Conservation (phyloP, 2,329 filamentous ascomycete genomes). For the Colletotrichum sp. region DNA sequence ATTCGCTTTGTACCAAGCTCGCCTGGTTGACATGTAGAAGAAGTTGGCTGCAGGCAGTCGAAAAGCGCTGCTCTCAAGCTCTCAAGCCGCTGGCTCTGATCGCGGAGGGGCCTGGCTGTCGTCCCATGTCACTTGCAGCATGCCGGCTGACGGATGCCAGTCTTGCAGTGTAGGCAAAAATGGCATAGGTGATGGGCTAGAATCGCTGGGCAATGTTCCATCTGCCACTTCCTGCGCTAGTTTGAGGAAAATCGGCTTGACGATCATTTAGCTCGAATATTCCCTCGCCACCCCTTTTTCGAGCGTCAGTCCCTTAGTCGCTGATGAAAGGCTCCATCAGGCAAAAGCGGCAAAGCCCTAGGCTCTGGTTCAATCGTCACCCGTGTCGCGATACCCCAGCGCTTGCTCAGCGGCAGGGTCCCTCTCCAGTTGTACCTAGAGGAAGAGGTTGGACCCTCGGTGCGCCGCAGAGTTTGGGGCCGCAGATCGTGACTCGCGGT, state of each 20-base stretch:
- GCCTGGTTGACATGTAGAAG: not conserved
- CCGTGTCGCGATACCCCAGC: not conserved
- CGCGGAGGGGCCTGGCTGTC: conserved; percentile 6
- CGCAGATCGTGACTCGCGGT: conserved; percentile 19
- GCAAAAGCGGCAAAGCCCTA: conserved; percentile 20
- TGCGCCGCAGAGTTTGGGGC: conserved; percentile 11
- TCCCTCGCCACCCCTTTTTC: conserved; percentile 17
- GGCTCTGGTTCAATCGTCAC: not conserved
- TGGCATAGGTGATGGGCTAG: conserved; percentile 5
- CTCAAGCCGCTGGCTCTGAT: not conserved
- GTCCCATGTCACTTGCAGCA: conserved; percentile 20
- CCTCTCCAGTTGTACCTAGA: not conserved
- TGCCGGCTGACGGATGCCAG: conserved; percentile 13
- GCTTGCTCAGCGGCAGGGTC: not conserved
- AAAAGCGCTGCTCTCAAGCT: not conserved
- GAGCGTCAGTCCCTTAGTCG: not conserved
- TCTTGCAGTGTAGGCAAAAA: not conserved
- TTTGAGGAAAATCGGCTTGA: conserved; percentile 10
- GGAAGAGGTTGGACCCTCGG: conserved; percentile 16
- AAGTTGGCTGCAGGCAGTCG: not conserved
- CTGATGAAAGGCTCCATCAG: conserved; percentile 1
- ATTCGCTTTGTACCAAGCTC: not conserved
- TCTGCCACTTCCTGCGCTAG: conserved; percentile 8
- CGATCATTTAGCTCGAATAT: conserved; percentile 12
- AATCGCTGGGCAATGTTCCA: conserved; percentile 8